phyloP scores from a whole-genome alignment of 2,329 filamentous ascomycete genomes.

The Helicocarpus griseus region DNA sequence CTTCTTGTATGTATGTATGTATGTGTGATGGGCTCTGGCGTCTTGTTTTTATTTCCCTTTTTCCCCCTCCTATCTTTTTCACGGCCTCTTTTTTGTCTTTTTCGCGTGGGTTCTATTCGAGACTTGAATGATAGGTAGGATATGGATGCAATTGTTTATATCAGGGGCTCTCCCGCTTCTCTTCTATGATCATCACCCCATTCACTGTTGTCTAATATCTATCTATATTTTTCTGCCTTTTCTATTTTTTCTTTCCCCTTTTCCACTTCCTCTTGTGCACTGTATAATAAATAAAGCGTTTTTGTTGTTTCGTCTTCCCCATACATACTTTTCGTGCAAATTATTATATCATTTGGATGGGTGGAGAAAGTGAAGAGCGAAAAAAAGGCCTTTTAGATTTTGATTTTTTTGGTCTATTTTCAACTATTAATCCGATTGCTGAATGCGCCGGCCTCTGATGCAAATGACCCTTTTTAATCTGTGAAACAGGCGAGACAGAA shows the following conservation, averaged over 20 bases:
- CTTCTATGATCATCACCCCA: background rate
- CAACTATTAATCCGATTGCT: background rate
- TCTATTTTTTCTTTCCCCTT: background rate
- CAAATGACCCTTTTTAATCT: too few relatives aligned
- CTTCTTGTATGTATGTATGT: background rate
- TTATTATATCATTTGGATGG: background rate
- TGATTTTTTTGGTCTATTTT: background rate
- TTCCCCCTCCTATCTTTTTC: background rate
- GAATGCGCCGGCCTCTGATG: too few relatives aligned
- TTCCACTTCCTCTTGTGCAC: background rate
- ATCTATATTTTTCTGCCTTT: background rate
- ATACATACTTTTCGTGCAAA: background rate
- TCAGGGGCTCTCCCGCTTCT: background rate
- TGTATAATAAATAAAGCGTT: conserved; percentile 7
- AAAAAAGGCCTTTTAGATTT: background rate
- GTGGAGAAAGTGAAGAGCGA: background rate
- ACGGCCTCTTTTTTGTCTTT: background rate
- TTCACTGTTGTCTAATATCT: background rate
- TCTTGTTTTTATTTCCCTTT: background rate
- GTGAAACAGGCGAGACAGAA: too few relatives aligned
- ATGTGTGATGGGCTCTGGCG: background rate
- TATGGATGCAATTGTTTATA: conserved; percentile 5
- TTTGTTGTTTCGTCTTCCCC: background rate
- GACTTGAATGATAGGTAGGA: conserved; percentile 2
- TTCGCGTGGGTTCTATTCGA: background rate